Evolutionary conservation across 371 early-diverging fungal species (phyloP).

Genomic region (Actinomortierella ambigua): DNA sequence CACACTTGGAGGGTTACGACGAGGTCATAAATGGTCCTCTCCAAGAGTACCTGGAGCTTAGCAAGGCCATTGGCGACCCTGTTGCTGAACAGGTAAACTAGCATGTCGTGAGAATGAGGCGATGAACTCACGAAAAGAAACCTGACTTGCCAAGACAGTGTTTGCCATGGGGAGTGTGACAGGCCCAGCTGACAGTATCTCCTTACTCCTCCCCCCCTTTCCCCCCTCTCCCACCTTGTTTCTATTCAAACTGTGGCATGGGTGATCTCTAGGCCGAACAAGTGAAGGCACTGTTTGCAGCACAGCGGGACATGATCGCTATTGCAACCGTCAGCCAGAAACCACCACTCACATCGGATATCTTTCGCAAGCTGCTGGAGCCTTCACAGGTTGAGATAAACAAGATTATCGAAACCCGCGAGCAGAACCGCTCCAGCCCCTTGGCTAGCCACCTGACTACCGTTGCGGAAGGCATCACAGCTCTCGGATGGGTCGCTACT

Average conservation of each 20-base stretch:
- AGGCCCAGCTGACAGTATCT: neutral
- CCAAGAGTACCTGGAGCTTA: conserved; percentile 59
- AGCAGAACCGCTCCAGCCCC: conserved; percentile 77
- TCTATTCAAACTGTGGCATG: too few relatives aligned
- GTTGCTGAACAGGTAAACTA: conserved; percentile 74
- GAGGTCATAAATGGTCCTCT: conserved; percentile 63
- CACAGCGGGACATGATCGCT: conserved; percentile 75
- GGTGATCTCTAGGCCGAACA: conserved; percentile 46
- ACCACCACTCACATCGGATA: conserved; percentile 64
- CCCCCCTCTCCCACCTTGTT: neutral
- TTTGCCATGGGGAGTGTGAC: too few relatives aligned
- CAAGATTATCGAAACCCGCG: conserved; percentile 69
- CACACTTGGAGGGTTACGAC: conserved; percentile 70
- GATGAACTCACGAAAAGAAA: too few relatives aligned
- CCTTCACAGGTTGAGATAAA: conserved; percentile 76
- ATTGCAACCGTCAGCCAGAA: conserved; percentile 79
- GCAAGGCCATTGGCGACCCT: conserved; percentile 67
- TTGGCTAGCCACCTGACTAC: conserved; percentile 82
- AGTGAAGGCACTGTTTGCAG: conserved; percentile 64
- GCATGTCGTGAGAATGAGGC: conserved; percentile 6
- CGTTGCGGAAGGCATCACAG: conserved; percentile 89
- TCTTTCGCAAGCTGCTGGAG: conserved; percentile 65
- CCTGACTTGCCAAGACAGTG: too few relatives aligned
- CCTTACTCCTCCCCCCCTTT: neutral
- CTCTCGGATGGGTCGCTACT: conserved; percentile 92